Evolutionary conservation across 2,329 filamentous ascomycete species (phyloP).

Genomic region (Colletotrichum melonis): DNA sequence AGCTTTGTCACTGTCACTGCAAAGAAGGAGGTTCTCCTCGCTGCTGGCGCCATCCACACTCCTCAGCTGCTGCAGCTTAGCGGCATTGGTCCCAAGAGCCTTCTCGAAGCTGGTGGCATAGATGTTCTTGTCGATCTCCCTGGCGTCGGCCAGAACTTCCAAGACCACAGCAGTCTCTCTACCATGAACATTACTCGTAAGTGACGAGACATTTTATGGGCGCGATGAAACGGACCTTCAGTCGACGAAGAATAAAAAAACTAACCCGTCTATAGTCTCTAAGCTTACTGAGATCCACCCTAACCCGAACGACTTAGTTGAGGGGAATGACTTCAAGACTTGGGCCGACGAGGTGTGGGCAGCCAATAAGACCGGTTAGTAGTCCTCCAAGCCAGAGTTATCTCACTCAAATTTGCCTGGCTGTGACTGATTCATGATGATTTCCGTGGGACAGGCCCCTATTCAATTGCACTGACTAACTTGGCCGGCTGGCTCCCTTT

Average conservation of each 20-base stretch:
- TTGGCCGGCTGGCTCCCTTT: slow-evolving; percentile 49
- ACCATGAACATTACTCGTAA: slow-evolving; percentile 34
- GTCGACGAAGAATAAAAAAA: neutral
- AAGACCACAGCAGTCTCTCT: slow-evolving; percentile 49
- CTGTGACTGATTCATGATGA: neutral
- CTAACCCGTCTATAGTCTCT: neutral
- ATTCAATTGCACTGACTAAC: slow-evolving; percentile 48
- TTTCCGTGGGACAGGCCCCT: slow-evolving; percentile 35
- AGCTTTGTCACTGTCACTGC: slow-evolving; percentile 39
- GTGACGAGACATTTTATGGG: neutral
- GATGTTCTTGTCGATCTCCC: slow-evolving; percentile 52
- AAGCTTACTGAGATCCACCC: slow-evolving; percentile 34
- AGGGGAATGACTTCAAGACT: slow-evolving; percentile 32
- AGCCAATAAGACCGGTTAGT: slow-evolving; percentile 35
- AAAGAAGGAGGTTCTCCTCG: slow-evolving; percentile 49
- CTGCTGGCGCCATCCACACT: slow-evolving; percentile 49
- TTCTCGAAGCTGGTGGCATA: slow-evolving; percentile 50
- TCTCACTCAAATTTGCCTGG: neutral
- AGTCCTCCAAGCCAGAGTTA: neutral
- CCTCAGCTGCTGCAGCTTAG: slow-evolving; percentile 56
- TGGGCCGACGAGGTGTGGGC: slow-evolving; percentile 34
- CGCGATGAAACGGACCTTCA: neutral
- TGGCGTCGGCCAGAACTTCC: slow-evolving; percentile 56
- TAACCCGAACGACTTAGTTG: slow-evolving; percentile 22
- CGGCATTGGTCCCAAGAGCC: slow-evolving; percentile 52